A percentile compares a stretch with the other conserved stretches of the same genome.
phyloP scores from a whole-genome alignment of 495 filamentous ascomycete species.

The Chaetomium cochliodes region DNA sequence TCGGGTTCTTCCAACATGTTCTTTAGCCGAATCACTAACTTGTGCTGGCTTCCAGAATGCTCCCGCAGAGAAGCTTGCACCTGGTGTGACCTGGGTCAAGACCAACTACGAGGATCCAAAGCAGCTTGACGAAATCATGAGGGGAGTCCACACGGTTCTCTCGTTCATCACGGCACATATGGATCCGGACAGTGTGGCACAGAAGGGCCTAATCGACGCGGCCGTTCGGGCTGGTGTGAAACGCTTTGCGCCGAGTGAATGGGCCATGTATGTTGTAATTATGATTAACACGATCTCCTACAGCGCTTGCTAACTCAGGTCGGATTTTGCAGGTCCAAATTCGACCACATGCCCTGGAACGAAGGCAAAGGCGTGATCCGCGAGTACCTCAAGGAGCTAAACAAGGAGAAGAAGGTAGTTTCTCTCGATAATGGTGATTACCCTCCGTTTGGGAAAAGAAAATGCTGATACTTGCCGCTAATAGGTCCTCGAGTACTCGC shows the following conservation, averaged over 20 bases:
- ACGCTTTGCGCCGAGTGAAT: conserved; percentile 54
- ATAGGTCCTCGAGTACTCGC: conserved; percentile 51
- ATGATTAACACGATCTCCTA: not conserved
- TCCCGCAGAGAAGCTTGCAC: not conserved
- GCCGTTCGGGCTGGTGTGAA: conserved; percentile 53
- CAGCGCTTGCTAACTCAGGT: conserved; percentile 4
- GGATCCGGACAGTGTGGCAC: conserved; percentile 37
- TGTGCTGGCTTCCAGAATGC: conserved; percentile 16
- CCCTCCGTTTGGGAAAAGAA: too few relatives aligned
- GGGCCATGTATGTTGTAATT: conserved; percentile 31
- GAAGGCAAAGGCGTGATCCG: conserved; percentile 48
- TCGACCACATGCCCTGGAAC: conserved; percentile 49
- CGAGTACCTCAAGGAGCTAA: conserved; percentile 52
- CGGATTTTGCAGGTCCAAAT: conserved; percentile 17
- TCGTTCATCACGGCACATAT: conserved; percentile 49
- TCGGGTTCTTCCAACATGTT: not conserved
- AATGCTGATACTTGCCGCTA: not conserved
- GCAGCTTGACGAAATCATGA: conserved; percentile 40
- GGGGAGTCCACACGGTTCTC: conserved; percentile 55
- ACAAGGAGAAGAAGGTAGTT: conserved; percentile 46
- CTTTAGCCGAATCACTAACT: not conserved
- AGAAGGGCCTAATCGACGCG: conserved; percentile 55
- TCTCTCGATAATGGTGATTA: too few relatives aligned
- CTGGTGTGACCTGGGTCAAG: conserved; percentile 39
- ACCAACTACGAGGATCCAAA: conserved; percentile 47